Conservation (phyloP, 192 early-diverging fungal genomes). For the Backusella morwellensis region DNA sequence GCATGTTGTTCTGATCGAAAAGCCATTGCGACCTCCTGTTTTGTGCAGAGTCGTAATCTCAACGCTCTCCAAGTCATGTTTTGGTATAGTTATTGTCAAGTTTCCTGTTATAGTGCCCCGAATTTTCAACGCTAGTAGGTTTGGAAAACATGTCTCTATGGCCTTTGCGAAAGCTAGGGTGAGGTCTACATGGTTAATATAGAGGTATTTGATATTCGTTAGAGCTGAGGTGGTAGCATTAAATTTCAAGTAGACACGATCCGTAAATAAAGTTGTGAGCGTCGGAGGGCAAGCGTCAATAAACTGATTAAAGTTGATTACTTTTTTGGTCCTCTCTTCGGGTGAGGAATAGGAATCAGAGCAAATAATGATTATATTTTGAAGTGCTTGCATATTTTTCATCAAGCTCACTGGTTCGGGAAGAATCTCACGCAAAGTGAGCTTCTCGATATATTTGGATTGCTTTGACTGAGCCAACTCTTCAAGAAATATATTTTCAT, state of each 20-base stretch:
- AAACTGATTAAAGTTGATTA: neutral
- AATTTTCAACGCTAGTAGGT: neutral
- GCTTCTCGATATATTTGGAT: no score
- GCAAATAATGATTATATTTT: neutral
- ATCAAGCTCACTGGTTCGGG: no score
- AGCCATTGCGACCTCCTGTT: no score
- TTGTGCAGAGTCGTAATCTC: neutral
- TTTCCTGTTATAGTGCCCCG: neutral
- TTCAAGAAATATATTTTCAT: no score
- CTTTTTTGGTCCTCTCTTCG: no score
- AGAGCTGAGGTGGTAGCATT: no score
- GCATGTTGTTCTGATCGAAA: no score
- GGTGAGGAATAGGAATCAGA: no score
- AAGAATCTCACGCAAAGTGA: no score
- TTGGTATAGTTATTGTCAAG: neutral
- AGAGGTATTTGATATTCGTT: no score
- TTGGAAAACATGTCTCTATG: neutral
- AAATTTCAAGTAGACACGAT: neutral
- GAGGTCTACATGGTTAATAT: neutral
- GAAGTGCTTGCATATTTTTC: neutral
- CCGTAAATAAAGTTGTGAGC: no score
- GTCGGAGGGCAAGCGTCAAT: neutral
- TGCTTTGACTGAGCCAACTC: no score
- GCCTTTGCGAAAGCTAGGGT: neutral
- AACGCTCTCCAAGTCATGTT: neutral